Evolutionary conservation across 2,329 filamentous ascomycete species (phyloP).

Genomic region (Amylocarpus encephaloides): DNA sequence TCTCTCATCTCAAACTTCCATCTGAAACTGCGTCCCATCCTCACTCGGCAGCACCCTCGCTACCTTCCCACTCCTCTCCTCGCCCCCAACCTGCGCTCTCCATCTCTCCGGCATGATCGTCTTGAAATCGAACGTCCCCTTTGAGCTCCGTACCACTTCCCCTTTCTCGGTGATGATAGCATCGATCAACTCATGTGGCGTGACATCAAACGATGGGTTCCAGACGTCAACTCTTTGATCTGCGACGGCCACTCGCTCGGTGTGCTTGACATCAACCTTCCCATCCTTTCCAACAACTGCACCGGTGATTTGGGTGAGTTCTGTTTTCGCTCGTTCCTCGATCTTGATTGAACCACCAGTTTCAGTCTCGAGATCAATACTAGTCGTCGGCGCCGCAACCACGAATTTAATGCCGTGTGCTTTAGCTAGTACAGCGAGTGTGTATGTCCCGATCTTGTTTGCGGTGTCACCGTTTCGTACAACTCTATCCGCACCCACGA

Average conservation of each 20-base stretch:
- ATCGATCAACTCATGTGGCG: constrained; percentile 81
- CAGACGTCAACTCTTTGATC: constrained; percentile 74
- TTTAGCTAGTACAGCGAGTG: constrained; percentile 80
- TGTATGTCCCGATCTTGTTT: constrained; percentile 97
- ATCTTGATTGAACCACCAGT: constrained; percentile 79
- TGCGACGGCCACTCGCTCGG: constrained; percentile 73
- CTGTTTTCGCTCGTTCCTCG: constrained; percentile 74
- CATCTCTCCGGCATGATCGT: constrained; percentile 51
- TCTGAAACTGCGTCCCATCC: constrained; percentile 17
- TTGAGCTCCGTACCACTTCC: constrained; percentile 67
- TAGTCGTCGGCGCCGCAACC: constrained; percentile 89
- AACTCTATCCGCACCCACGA: constrained; percentile 92
- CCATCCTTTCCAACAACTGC: constrained; percentile 61
- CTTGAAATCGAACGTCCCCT: constrained; percentile 64
- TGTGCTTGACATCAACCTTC: constrained; percentile 53
- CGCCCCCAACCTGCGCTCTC: constrained; percentile 27
- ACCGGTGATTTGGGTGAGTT: constrained; percentile 80
- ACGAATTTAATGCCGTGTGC: constrained; percentile 90
- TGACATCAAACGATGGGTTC: constrained; percentile 97
- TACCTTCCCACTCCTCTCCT: neutral
- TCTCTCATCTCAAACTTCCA: constrained; percentile 7
- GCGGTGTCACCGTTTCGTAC: constrained; percentile 96
- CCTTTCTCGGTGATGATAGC: constrained; percentile 91
- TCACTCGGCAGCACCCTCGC: constrained; percentile 7
- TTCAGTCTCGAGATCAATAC: constrained; percentile 77